phyloP scores from a whole-genome alignment of 768 basidiomycete genomes.

The Mycena venus region DNA sequence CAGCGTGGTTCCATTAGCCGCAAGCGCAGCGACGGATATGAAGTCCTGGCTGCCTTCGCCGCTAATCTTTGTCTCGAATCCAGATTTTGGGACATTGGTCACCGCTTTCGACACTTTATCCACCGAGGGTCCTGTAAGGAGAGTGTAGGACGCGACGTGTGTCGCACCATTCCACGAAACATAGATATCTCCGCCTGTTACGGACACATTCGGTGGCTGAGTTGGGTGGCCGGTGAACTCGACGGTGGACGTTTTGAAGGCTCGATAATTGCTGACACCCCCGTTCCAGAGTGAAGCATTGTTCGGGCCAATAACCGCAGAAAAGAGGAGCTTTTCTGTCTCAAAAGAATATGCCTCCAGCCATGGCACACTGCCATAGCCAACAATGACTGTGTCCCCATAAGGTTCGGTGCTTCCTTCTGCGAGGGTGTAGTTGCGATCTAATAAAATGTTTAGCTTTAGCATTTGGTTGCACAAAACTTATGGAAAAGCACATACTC shows the following conservation, averaged over 20 bases:
- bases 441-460: not conserved
- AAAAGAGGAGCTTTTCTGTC: constrained; percentile 10
- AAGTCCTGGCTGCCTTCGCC: not conserved
- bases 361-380: constrained; percentile 23
- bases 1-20: constrained; percentile 16
- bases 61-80: constrained; percentile 35
- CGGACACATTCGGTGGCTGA: constrained; percentile 15
- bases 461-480: not conserved
- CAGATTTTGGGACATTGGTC: constrained; percentile 10
- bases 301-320: constrained; percentile 28
- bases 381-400: constrained; percentile 17
- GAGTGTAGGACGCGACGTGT: constrained; percentile 20
- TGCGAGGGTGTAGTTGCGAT: constrained; percentile 1
- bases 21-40: constrained; percentile 11
- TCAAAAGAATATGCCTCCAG: not conserved
- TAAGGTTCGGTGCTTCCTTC: constrained; percentile 21
- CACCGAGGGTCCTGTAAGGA: constrained; percentile 16
- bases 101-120: not conserved
- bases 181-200: constrained; percentile 17
- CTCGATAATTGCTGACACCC: constrained; percentile 20
- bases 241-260: constrained; percentile 17
- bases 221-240: constrained; percentile 31
- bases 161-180: constrained; percentile 39
- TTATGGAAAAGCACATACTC: constrained; percentile 5
- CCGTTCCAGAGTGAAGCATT: constrained; percentile 18